phyloP scores from a whole-genome alignment of 2,329 filamentous ascomycete genomes.

The Aspergillus udagawae region DNA sequence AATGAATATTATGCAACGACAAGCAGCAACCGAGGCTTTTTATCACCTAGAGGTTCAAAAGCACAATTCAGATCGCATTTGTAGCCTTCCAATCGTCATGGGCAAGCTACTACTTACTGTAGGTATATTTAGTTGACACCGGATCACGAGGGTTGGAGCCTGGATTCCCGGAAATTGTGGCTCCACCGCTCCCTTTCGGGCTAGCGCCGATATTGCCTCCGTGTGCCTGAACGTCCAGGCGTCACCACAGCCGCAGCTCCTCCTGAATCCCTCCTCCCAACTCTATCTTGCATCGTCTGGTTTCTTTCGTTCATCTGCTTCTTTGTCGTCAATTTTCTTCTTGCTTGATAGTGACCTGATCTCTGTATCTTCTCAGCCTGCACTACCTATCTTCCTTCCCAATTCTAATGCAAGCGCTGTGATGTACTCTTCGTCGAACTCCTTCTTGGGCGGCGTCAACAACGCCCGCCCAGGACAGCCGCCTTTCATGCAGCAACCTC shows the following conservation, averaged over 20 bases:
- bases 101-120: neutral
- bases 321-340: slow-evolving; percentile 5
- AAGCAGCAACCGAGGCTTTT: neutral
- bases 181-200: slow-evolving; percentile 3
- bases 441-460: slow-evolving; percentile 75
- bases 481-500: slow-evolving; percentile 52
- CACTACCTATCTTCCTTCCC: neutral
- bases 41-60: neutral
- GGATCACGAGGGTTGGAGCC: neutral
- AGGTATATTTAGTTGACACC: neutral
- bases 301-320: slow-evolving; percentile 16
- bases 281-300: slow-evolving; percentile 9
- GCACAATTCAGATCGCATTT: neutral
- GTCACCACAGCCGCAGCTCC: slow-evolving; percentile 25
- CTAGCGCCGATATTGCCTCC: slow-evolving; percentile 21
- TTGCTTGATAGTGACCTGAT: neutral
- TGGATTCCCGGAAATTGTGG: neutral
- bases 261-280: slow-evolving; percentile 11
- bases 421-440: slow-evolving; percentile 91
- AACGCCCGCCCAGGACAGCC: slow-evolving; percentile 67
- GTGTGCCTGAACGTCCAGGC: slow-evolving; percentile 24
- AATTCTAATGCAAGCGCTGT: slow-evolving; percentile 23
- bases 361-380: neutral
- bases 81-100: neutral
- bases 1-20: neutral